A percentile compares a stretch with the other conserved stretches of the same genome.
These are phyloP conservation scores for Ulmus americana DNA, from an alignment of 331 rosid species.

Conservation along the genomic window DNA sequence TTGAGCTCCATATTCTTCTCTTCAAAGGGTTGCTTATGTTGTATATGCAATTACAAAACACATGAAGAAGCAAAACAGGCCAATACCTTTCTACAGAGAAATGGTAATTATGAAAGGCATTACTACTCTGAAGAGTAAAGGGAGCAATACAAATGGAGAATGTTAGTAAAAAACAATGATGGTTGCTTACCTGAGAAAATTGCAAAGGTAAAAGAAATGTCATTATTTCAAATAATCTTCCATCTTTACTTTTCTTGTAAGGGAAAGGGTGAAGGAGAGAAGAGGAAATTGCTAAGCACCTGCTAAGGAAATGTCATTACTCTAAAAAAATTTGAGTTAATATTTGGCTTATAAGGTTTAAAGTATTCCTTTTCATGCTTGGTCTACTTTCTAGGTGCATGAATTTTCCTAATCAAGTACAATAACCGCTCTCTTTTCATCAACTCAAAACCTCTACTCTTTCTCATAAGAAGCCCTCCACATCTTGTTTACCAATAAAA, in stretches of 20 bases:
- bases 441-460: not conserved
- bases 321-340: not conserved
- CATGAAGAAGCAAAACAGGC: no score
- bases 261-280: constrained; percentile 7
- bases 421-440: not conserved
- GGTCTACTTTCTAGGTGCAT: not conserved
- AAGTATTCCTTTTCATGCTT: not conserved
- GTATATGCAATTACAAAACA: not conserved
- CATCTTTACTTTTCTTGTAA: constrained; percentile 18
- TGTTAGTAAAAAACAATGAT: constrained; percentile 15
- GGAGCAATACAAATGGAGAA: not conserved
- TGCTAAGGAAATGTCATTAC: constrained; percentile 15
- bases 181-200: constrained; percentile 18
- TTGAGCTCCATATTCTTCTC: constrained; percentile 8
- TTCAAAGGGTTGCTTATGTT: not conserved
- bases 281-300: constrained; percentile 29
- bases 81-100: not conserved
- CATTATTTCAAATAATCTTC: not conserved
- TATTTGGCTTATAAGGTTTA: not conserved
- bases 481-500: not conserved
- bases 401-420: not conserved
- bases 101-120: not conserved
- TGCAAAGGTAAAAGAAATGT: not conserved
- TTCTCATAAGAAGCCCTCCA: not conserved
- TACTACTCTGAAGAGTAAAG: not conserved